These are phyloP conservation scores for Nakazawaea ernobii DNA, from an alignment of 805 yeast genomes.

Conservation along the genomic window DNA sequence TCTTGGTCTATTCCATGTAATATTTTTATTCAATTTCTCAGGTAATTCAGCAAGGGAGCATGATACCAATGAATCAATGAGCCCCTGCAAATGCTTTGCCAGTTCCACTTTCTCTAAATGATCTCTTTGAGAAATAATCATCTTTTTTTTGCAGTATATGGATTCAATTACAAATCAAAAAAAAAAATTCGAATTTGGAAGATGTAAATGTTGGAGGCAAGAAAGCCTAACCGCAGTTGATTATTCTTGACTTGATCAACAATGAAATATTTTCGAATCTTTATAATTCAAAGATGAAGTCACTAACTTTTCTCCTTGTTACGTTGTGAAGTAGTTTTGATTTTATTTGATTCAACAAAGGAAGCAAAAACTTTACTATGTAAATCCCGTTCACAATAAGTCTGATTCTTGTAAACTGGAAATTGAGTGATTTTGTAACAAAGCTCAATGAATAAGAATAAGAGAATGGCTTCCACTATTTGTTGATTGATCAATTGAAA, in stretches of 20 bases:
- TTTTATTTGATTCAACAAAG: too few relatives aligned
- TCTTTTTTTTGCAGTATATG: conserved; percentile 10
- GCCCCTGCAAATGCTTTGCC: conserved; percentile 24
- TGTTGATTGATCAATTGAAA: neutral
- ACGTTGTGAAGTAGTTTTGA: too few relatives aligned
- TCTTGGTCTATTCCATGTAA: conserved; percentile 32
- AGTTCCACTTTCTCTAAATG: conserved; percentile 25
- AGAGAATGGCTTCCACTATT: neutral
- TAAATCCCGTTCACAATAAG: too few relatives aligned
- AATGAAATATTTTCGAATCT: too few relatives aligned
- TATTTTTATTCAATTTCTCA: conserved; percentile 14
- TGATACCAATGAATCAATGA: conserved; percentile 24
- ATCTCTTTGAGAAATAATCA: conserved; percentile 29
- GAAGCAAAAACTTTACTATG: too few relatives aligned
- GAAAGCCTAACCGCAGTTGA: neutral
- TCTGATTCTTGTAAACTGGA: too few relatives aligned
- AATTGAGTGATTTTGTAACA: too few relatives aligned
- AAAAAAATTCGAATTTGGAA: neutral
- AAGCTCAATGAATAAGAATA: neutral
- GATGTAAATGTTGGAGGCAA: too few relatives aligned
- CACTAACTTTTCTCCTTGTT: too few relatives aligned
- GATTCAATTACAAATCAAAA: neutral
- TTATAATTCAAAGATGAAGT: too few relatives aligned
- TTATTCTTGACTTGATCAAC: neutral
- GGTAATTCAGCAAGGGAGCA: conserved; percentile 25